Conservation (phyloP, 2,329 filamentous ascomycete genomes). For the Calycina marina region DNA sequence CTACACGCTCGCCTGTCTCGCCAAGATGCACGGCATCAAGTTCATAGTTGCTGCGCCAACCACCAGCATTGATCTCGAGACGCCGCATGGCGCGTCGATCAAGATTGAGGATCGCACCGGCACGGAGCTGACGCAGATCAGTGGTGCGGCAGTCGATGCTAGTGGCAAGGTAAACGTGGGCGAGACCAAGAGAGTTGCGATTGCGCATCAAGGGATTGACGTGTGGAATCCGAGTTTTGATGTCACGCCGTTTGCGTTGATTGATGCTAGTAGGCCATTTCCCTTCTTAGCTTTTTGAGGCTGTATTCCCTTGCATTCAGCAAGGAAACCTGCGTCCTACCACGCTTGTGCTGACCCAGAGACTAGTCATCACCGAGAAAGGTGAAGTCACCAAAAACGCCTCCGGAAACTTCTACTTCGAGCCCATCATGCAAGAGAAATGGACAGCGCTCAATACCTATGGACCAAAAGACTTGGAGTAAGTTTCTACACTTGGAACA, state of each 20-base stretch:
- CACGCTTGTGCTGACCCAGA: no score
- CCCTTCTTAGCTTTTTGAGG: no score
- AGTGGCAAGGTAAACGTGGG: constrained; percentile 49
- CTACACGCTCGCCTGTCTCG: constrained; percentile 82
- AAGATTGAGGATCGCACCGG: constrained; percentile 77
- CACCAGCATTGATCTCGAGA: constrained; percentile 81
- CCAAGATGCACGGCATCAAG: constrained; percentile 74
- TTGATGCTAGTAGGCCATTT: no score
- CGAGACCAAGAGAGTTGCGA: constrained; percentile 58
- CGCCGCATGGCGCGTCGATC: constrained; percentile 63
- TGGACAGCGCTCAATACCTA: background rate
- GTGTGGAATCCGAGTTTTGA: constrained; percentile 99
- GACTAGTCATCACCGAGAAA: constrained; percentile 83
- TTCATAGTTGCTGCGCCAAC: constrained; percentile 92
- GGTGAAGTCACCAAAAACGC: constrained; percentile 68
- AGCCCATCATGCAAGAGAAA: constrained; percentile 36
- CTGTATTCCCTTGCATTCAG: no score
- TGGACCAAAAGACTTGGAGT: no score
- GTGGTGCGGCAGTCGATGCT: constrained; percentile 53
- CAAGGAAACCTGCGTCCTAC: no score
- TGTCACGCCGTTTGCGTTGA: constrained; percentile 75
- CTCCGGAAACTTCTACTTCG: constrained; percentile 53
- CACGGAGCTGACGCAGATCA: constrained; percentile 73
- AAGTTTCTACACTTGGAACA: no score
- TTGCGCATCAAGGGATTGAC: constrained; percentile 59